A percentile compares a stretch with the other conserved stretches of the same genome.
Conservation (phyloP, 108 stramenopile genomes). For the Nannochloropsis salina region DNA sequence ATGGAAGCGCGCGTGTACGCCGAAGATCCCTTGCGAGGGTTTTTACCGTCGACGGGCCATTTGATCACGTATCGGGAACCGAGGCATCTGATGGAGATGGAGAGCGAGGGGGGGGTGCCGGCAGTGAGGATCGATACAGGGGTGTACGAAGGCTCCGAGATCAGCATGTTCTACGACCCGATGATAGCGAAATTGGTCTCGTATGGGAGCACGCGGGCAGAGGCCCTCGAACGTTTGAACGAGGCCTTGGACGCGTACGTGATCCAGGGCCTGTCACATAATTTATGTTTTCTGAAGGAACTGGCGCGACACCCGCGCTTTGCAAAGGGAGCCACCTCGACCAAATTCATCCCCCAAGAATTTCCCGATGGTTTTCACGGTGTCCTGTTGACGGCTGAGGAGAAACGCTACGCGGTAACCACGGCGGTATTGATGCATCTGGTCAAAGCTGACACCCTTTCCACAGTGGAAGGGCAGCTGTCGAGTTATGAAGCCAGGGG, state of each 20-base stretch:
- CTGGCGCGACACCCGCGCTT: constrained; percentile 70
- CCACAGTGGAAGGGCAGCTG: background rate
- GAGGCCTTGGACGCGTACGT: constrained; percentile 78
- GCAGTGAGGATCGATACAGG: constrained; percentile 82
- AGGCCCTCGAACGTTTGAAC: constrained; percentile 66
- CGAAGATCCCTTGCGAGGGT: constrained; percentile 89
- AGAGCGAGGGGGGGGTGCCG: background rate
- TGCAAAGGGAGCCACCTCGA: constrained; percentile 72
- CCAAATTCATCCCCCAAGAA: constrained; percentile 76
- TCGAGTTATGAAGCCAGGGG: background rate
- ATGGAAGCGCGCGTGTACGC: constrained; percentile 89
- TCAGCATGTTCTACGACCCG: constrained; percentile 88
- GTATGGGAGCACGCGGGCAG: constrained; percentile 50
- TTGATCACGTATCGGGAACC: constrained; percentile 56
- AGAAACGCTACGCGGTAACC: constrained; percentile 7
- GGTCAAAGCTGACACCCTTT: background rate
- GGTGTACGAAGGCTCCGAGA: constrained; percentile 72
- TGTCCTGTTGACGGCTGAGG: constrained; percentile 36
- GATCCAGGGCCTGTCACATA: constrained; percentile 83
- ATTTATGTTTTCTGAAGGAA: constrained; percentile 70
- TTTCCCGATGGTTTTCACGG: constrained; percentile 86
- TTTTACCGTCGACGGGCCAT: constrained; percentile 74
- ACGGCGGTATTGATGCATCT: constrained; percentile 33
- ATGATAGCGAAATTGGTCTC: constrained; percentile 90
- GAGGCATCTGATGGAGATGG: background rate